These are phyloP conservation scores for Solanum hybrid DNA, from an alignment of 305 asterid species.

Conservation along the genomic window DNA sequence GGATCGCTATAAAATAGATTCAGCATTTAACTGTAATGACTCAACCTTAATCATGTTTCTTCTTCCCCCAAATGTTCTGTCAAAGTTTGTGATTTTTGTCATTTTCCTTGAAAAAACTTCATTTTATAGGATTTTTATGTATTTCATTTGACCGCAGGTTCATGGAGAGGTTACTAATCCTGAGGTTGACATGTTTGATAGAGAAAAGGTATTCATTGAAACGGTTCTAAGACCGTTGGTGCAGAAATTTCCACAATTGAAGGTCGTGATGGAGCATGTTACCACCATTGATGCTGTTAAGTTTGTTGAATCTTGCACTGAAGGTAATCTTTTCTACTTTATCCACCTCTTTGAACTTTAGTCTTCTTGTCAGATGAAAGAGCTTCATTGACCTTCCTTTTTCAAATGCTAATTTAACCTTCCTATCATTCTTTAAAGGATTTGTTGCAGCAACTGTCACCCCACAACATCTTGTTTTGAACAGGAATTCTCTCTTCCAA, in stretches of 20 bases:
- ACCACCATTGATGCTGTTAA: slow-evolving; percentile 83
- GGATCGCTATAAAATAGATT: background rate
- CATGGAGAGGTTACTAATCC: slow-evolving; percentile 91
- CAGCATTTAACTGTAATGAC: background rate
- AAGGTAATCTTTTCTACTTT: slow-evolving; percentile 27
- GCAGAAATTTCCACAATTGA: slow-evolving; percentile 56
- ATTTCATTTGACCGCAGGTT: slow-evolving; percentile 37
- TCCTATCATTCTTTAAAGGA: slow-evolving; percentile 35
- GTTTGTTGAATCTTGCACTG: slow-evolving; percentile 66
- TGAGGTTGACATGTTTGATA: slow-evolving; percentile 82
- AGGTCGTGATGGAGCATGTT: slow-evolving; percentile 93
- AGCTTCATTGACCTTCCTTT: background rate
- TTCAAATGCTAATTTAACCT: background rate
- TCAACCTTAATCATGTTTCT: background rate
- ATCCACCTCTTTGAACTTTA: background rate
- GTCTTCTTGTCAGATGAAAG: background rate
- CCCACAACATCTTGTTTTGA: slow-evolving; percentile 86
- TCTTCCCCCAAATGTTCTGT: background rate
- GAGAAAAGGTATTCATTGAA: slow-evolving; percentile 82
- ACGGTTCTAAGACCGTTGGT: slow-evolving; percentile 59
- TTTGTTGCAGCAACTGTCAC: slow-evolving; percentile 91
- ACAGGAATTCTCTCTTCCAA: slow-evolving; percentile 83
- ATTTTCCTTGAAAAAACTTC: background rate
- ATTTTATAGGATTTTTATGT: background rate
- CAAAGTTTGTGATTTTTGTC: background rate